A percentile compares a stretch with the other conserved stretches of the same genome.
Conservation (phyloP, 169 alveolate genomes). For the Eimeria tenella region DNA sequence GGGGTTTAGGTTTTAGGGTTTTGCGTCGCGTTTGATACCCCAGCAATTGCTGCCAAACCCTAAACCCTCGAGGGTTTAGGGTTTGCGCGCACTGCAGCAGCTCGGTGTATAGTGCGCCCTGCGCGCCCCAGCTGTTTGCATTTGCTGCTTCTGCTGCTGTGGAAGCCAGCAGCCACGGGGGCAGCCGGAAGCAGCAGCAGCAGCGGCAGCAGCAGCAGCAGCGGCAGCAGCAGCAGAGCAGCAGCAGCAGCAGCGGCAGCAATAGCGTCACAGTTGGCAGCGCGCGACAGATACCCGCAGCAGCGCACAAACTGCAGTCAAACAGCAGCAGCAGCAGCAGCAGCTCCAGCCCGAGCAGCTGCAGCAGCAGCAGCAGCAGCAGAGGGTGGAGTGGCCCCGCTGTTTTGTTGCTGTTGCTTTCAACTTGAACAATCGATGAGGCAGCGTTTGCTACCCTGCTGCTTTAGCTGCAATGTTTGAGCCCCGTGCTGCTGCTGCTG, state of each 20-base stretch:
- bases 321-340: neutral
- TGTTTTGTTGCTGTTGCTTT: too few species aligned
- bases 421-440: too few species aligned
- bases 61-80: too few species aligned
- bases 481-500: neutral
- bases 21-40: too few species aligned
- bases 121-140: too few species aligned
- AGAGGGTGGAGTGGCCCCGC: neutral
- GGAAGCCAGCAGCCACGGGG: neutral
- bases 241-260: neutral
- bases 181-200: neutral
- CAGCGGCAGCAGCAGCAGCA: constrained; percentile 15
- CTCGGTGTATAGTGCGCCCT: too few species aligned
- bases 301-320: too few species aligned
- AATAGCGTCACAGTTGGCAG: neutral
- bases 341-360: neutral
- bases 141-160: neutral
- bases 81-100: too few species aligned
- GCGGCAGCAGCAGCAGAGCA: constrained; percentile 31
- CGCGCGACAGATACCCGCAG: too few species aligned
- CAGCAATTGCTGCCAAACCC: too few species aligned
- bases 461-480: neutral
- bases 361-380: neutral
- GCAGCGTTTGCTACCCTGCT: neutral
- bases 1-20: too few species aligned